Percentiles rank a stretch among this genome's conserved stretches.
These are phyloP conservation scores for Yarrowia sp. DNA, from an alignment of 805 yeast species.

Conservation along the genomic window DNA sequence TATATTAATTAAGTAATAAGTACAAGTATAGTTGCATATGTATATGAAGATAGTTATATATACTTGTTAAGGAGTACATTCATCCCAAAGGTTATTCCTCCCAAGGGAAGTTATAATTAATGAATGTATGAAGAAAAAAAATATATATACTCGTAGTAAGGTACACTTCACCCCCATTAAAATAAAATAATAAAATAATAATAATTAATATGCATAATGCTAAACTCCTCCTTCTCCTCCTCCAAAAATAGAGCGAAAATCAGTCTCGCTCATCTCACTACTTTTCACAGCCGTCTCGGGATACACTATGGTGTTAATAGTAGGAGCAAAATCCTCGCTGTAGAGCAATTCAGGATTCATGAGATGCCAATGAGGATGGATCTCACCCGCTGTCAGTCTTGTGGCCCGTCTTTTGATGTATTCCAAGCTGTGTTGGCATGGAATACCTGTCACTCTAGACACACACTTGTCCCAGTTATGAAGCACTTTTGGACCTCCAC, in stretches of 20 bases:
- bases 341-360: neutral
- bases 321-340: neutral
- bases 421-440: neutral
- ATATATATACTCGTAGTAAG: too few relatives aligned
- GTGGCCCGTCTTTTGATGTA: neutral
- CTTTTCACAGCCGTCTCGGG: neutral
- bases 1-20: too few relatives aligned
- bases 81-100: too few relatives aligned
- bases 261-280: neutral
- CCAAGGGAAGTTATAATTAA: too few relatives aligned
- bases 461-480: neutral
- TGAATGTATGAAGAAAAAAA: too few relatives aligned
- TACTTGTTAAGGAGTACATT: too few relatives aligned
- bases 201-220: neutral
- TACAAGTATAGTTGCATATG: too few relatives aligned
- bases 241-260: too few relatives aligned
- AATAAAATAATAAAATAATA: too few relatives aligned
- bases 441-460: neutral
- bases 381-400: neutral
- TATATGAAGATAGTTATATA: too few relatives aligned
- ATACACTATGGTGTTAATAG: neutral
- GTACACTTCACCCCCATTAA: too few relatives aligned
- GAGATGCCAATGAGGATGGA: conserved; percentile 4
- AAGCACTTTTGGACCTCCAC: neutral
- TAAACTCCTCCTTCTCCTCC: neutral